Base-by-base conservation (phyloP, 1,284 basidiomycete species). In the Kalmanozyma brasiliensis region DNA sequence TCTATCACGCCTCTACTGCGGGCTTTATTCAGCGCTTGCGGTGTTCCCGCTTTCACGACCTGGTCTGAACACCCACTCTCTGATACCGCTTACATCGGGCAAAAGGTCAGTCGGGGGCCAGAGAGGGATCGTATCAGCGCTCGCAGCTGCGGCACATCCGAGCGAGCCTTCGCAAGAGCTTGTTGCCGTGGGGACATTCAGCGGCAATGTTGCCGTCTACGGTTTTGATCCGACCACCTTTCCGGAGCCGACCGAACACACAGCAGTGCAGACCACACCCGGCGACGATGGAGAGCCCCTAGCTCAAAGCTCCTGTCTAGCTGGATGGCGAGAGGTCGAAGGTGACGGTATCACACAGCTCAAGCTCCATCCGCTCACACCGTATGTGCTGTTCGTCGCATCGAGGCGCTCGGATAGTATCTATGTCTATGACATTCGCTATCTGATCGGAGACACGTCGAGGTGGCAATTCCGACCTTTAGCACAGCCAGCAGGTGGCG, bases 181-280 rank as follows among this genome's bases (percentile, higher is more conserved):
- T n/a, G n/a, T 78, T 17, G 76, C 72, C 8, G 68, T 71, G 5
- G 76, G 66, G 20, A 78, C 74, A 1, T 76, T 73, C 34, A 33
- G 38, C 13, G 76, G 68, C 29, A 76, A 59, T 2, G 65, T 77
- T 1, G 76, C 65, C 1, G 36, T 78, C 24, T 78, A 78, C 45
- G n/a, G 34, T 24, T 51, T 70, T 8, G 48, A 47, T 16, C 62
- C 67, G 1, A 3, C 30, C 1, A 13, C 17, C 0, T 52, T 70
- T 7, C 62, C 67, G 2, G 49, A 56, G 23, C 58, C 67, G 6
- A 38, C 49, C 0, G 56, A 69, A n/a, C 66, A 69, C 35, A 64
- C 48, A 8, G 44, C 53, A 23, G 41, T 13, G 14, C 42, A 22
- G 9, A 17, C 24, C 1, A 7, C 48, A 44, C 8, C 26, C 3